Base-by-base conservation (phyloP, 306 rosid genomes). In the Psophocarpus tetragonolobus region DNA sequence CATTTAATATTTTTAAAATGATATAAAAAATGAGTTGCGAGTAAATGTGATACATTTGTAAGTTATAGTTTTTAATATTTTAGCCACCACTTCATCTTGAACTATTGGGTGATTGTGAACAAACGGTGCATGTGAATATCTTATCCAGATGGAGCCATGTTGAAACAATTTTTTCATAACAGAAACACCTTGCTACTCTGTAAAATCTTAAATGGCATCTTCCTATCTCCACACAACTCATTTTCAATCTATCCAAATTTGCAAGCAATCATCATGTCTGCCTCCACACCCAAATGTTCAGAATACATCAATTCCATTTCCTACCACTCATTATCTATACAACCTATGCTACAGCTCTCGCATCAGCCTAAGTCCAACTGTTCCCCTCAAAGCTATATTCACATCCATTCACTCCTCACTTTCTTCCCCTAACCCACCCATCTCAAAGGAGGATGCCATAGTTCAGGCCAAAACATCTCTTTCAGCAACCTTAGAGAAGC, bases 381-480 rank as follows among this genome's bases (percentile, higher is more conserved):
- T 73, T 58, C 76, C 58, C 63, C 79, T 56, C 81, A 84, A 82
- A 75, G 81, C 84, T 67, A 78, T 68, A 69, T 71, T 62, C 47
- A 38, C 75, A 63, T 54, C 18, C 35, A 70, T 84, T 74, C 80
- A 79, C 29, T 86, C 84, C 8, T 88, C 95, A 10, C 78, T 85
- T 14, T 84, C 92, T 72, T 83, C 90, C 84, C 84, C 90, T 24
- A 87, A 76, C 27, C 99, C 97, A 77, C 99, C 99, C 56, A 74
- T 44, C 86, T 84, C 99, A 62, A 92, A 88, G 81, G 94, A 88
- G 36, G 92, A 92, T 10, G 97, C 97, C 78, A 81, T 92, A 36
- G 76, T 82, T 5, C 97, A 92, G 78, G 99, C 96, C 82, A 91
- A 88, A 71, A 86, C 86, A 65, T 91, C 97, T 61, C 92, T 95